A percentile compares a stretch with the other conserved stretches of the same genome.
Conservation (phyloP, 192 early-diverging fungal genomes). For the Linnemannia zychae region DNA sequence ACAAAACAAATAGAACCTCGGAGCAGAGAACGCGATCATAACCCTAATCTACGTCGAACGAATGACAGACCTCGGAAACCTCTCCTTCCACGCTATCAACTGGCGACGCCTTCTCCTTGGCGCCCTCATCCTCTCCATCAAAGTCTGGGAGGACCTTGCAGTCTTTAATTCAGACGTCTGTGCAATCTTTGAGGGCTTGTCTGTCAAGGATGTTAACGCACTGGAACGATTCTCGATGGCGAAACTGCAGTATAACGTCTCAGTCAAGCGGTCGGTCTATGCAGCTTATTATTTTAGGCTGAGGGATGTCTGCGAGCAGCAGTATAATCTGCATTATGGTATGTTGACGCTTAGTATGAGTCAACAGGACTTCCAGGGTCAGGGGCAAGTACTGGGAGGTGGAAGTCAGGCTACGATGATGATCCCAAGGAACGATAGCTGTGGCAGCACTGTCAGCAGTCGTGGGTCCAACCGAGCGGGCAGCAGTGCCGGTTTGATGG, state of each 20-base stretch:
- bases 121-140: slow-evolving; percentile 78
- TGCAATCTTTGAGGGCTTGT: slow-evolving; percentile 81
- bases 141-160: slow-evolving; percentile 91
- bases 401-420: background rate
- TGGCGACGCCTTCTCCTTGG: slow-evolving; percentile 69
- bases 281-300: slow-evolving; percentile 75
- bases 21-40: slow-evolving; percentile 73
- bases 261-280: slow-evolving; percentile 74
- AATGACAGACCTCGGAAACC: slow-evolving; percentile 71
- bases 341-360: slow-evolving; percentile 41
- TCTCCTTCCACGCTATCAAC: slow-evolving; percentile 69
- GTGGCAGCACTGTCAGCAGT: background rate
- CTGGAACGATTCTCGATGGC: slow-evolving; percentile 76
- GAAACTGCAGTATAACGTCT: slow-evolving; percentile 75
- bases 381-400: background rate
- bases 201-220: slow-evolving; percentile 77
- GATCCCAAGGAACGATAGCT: slow-evolving; percentile 1
- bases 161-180: slow-evolving; percentile 88
- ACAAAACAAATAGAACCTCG: slow-evolving; percentile 45
- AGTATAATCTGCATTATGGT: slow-evolving; percentile 41
- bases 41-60: slow-evolving; percentile 77
- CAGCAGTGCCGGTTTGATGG: slow-evolving; percentile 11
- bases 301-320: slow-evolving; percentile 61
- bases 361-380: slow-evolving; percentile 15
- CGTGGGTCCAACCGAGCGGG: background rate